A percentile compares a stretch with the other conserved stretches of the same genome.
phyloP scores from a whole-genome alignment of 169 alveolate species.

The Plasmodium chabaudi region DNA sequence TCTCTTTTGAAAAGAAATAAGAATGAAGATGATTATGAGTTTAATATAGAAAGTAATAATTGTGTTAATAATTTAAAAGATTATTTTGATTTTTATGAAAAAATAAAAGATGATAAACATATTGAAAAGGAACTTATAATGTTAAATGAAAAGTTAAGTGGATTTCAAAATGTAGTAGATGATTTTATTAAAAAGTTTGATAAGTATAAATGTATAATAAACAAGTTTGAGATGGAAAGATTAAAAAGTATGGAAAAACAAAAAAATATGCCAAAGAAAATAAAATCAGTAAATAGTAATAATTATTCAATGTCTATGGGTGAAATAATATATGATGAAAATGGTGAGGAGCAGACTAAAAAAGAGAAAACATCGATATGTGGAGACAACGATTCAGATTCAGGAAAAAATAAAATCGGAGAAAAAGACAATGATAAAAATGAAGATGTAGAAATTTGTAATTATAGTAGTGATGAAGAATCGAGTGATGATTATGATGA shows the following conservation, averaged over 20 bases:
- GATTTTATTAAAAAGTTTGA: slow-evolving; percentile 55
- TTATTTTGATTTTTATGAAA: slow-evolving; percentile 60
- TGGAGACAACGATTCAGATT: not conserved
- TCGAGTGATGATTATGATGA: not conserved
- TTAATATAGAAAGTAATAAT: slow-evolving; percentile 48
- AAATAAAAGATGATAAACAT: slow-evolving; percentile 59
- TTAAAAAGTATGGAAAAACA: too few species aligned
- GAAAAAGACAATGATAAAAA: slow-evolving; percentile 3
- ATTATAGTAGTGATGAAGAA: slow-evolving; percentile 8
- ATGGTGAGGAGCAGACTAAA: not conserved
- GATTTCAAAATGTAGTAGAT: slow-evolving; percentile 52
- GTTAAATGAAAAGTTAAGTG: slow-evolving; percentile 49
- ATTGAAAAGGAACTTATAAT: slow-evolving; percentile 65
- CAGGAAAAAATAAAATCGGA: not conserved
- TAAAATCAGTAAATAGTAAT: not conserved
- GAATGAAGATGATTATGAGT: slow-evolving; percentile 37
- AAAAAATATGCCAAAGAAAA: not conserved
- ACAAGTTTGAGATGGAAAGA: slow-evolving; percentile 28
- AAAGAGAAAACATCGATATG: slow-evolving; percentile 10
- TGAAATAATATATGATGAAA: not conserved
- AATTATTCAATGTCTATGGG: not conserved
- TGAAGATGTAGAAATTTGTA: slow-evolving; percentile 7
- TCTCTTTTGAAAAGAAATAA: slow-evolving; percentile 23
- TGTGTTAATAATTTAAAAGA: slow-evolving; percentile 35
- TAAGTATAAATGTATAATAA: slow-evolving; percentile 68